Base-by-base conservation (phyloP, 139 green algal genomes). In the Picochlorum sp. region DNA sequence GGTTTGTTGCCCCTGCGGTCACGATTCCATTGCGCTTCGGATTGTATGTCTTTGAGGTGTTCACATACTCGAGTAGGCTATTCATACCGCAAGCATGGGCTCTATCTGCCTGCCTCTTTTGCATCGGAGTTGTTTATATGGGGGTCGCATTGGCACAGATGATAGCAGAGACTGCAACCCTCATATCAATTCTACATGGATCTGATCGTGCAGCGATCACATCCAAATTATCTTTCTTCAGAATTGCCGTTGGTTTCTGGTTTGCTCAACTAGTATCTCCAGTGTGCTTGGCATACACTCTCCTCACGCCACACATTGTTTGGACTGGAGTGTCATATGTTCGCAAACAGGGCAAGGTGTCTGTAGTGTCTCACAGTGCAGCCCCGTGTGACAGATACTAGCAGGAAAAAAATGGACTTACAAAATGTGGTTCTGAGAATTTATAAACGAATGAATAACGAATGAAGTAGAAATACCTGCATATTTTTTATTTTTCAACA, bases 311-410 rank as follows among this genome's bases (percentile, higher is more conserved):
- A 26, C 71, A 77, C 58, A 70, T 58, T 13, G 49, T 15, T 44
- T 86, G 44, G 70, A 60, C 16, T 78, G 81, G 78, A 57, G 67
- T 85, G 10, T 31, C 30, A 24, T 88, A 88, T 26, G 45, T 31
- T 23, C 73, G 77, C 45, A n/a, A 57, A 9, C 21, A 49, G 1
- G 77, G 77, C 13, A 75, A 60, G 14, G 61, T 83, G 20, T 41
- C 45, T 34, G 51, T 34, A 18, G 20, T 26, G n/a, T 20, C 47
- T 54, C 47, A 54, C 13, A 54, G 47, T 26, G 47, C 16, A 20
- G 16, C 47, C n/a, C 47, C 47, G 11, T 13, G 16, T 26, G 18
- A 26, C n/a, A 54, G 56, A 13, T 62, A 45, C 31, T 62, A 45
- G 8, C n/a, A 54, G 30, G 8, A 20, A 34, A 34, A 34, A 7